These are phyloP conservation scores for Fusarium neocosmosporiellum DNA, from an alignment of 2,329 filamentous ascomycete species.

Conservation along the genomic window DNA sequence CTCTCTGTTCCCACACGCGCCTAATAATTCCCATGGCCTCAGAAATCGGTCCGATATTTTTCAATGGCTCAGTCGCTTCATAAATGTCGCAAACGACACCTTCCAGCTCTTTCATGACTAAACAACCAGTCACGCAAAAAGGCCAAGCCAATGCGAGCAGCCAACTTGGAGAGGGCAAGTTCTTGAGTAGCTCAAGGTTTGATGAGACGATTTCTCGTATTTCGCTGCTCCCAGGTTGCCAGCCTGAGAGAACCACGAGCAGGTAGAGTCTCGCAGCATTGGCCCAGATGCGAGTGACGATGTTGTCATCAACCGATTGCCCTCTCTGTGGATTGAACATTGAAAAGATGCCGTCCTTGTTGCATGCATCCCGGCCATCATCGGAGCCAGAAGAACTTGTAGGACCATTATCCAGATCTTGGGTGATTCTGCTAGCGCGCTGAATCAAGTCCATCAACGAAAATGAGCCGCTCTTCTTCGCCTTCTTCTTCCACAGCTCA, in stretches of 20 bases:
- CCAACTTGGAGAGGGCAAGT: background rate
- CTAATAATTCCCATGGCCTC: constrained; percentile 7
- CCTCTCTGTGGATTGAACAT: background rate
- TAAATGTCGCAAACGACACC: background rate
- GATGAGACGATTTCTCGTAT: background rate
- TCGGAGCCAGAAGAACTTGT: background rate
- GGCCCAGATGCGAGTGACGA: constrained; percentile 8
- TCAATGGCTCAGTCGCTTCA: background rate
- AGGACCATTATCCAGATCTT: background rate
- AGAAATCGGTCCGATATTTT: background rate
- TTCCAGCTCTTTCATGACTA: background rate
- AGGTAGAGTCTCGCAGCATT: constrained; percentile 1
- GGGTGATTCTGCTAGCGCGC: background rate
- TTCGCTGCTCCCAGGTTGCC: background rate
- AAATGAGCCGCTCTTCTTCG: background rate
- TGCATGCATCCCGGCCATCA: background rate
- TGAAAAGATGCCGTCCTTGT: background rate
- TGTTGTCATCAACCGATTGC: background rate
- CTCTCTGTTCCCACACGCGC: constrained; percentile 2
- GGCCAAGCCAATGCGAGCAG: constrained; percentile 12
- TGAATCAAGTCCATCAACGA: constrained; percentile 1
- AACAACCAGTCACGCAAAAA: constrained; percentile 14
- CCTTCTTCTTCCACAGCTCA: constrained; percentile 4
- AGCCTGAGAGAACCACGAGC: constrained; percentile 1
- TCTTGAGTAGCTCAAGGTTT: background rate